Evolutionary conservation across 208 protist species (phyloP), one percentile per base, ranked within the genome.

Genomic region (Leishmania martiniquensis): DNA sequence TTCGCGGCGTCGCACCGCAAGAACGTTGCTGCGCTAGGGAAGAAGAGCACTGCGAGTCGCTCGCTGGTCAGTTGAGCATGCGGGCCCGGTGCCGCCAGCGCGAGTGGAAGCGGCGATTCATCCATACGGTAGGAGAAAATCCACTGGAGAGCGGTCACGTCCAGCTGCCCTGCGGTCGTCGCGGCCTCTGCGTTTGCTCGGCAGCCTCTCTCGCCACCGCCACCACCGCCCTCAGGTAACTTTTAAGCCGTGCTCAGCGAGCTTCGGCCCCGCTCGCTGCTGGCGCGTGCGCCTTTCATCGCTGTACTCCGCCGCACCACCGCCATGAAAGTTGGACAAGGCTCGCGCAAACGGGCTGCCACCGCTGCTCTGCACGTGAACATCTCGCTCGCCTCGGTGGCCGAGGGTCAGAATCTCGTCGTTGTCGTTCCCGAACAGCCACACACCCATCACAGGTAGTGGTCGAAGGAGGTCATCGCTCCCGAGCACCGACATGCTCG

Each of bases 331-430:
- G 75, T 73, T 54, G 17, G 63, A 54, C 7, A 15, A 25, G 13
- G 73, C 39, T 39, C 75, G 76, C 32, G 76, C 76, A 74, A 80
- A 80, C 13, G 68, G 68, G 47, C 76, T 80, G 44, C 76, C 55
- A 4, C 57, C 55, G 32, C 45, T 80, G n/a, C 76, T 68, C 55
- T 80, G 60, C 29, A 70, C 51, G 67, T 75, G 55, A 5, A 80
- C 67, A 34, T 47, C 29, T 12, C 68, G 76, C 68, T 80, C 68
- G 4, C 76, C 76, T 9, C 34, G 32, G n/a, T 49, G 32, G 47
- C 74, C 76, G 29, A 80, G 55, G 42, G 52, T 54, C n/a, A 80
- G 67, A 0, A 75, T 44, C 44, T 80, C 68, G 29, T 80, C 66
- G 13, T 72, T 68, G 34, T 42, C 68, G 68, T 74, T 75, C 29